phyloP scores from a whole-genome alignment of 2,329 filamentous ascomycete genomes.

The Ilyonectria mors-panacis region DNA sequence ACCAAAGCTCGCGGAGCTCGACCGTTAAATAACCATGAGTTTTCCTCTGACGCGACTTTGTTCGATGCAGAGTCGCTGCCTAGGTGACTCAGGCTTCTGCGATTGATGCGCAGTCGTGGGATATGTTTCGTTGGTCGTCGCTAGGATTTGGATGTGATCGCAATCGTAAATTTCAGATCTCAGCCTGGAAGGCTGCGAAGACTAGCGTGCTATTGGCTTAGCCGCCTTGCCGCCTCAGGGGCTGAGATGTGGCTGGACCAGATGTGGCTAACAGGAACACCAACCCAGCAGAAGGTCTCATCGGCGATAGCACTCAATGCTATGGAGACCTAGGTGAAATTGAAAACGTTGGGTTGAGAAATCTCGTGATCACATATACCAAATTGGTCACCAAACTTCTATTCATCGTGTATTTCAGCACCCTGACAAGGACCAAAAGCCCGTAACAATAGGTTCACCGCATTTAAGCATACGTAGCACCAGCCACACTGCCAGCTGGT shows the following conservation, averaged over 20 bases:
- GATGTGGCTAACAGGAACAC: slow-evolving; percentile 31
- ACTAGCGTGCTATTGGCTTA: slow-evolving; percentile 34
- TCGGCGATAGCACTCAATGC: not conserved
- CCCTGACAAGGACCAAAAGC: not conserved
- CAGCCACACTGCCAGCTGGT: slow-evolving; percentile 22
- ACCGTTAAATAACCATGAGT: slow-evolving; percentile 54
- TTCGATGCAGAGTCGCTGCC: slow-evolving; percentile 33
- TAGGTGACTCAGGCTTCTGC: slow-evolving; percentile 40
- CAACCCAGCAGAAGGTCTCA: not conserved
- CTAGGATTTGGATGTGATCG: slow-evolving; percentile 40
- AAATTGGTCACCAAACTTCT: no score
- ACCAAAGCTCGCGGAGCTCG: slow-evolving; percentile 55
- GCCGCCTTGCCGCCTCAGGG: slow-evolving; percentile 8
- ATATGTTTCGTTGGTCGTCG: slow-evolving; percentile 38
- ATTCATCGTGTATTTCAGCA: not conserved
- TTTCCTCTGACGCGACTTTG: slow-evolving; percentile 39
- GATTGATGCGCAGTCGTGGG: slow-evolving; percentile 45
- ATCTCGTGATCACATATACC: not conserved
- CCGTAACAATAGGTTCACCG: not conserved
- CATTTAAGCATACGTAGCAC: not conserved
- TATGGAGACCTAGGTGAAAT: not conserved
- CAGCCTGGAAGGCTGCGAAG: slow-evolving; percentile 41
- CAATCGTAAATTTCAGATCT: slow-evolving; percentile 56
- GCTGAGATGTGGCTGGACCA: slow-evolving; percentile 35
- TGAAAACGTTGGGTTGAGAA: not conserved